Evolutionary conservation across 2,329 filamentous ascomycete species (phyloP).

Genomic region (Neoscytalidium dimidiatum): DNA sequence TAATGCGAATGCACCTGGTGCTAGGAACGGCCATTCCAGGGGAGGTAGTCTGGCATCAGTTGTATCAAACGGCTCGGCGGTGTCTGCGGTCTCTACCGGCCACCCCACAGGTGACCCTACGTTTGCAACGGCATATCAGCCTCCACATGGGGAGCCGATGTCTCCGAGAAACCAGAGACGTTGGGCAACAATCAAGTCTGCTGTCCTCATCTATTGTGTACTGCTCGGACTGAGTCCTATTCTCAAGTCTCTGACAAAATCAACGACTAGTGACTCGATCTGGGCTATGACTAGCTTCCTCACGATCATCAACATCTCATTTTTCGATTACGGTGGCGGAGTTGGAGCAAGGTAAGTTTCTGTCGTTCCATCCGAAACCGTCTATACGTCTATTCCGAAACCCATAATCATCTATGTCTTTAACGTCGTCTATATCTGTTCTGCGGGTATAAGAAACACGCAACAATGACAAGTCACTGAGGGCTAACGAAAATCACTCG

Average conservation of each 20-base stretch:
- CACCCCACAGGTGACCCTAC: constrained; percentile 38
- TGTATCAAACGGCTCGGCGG: constrained; percentile 45
- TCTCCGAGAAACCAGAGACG: constrained; percentile 62
- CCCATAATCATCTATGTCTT: constrained; percentile 18
- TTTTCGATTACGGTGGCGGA: constrained; percentile 89
- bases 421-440: constrained; percentile 6
- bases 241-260: constrained; percentile 91
- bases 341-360: constrained; percentile 52
- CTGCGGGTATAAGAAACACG: constrained; percentile 6
- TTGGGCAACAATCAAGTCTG: constrained; percentile 85
- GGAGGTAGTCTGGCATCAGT: constrained; percentile 60
- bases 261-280: constrained; percentile 90
- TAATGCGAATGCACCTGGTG: constrained; percentile 12
- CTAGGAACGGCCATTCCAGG: constrained; percentile 45
- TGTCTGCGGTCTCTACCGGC: constrained; percentile 30
- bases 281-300: constrained; percentile 97
- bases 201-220: constrained; percentile 88
- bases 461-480: constrained; percentile 18
- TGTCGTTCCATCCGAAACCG: neutral
- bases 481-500: constrained; percentile 21
- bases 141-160: constrained; percentile 42
- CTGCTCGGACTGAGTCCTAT: constrained; percentile 91
- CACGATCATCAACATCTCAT: constrained; percentile 93
- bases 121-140: constrained; percentile 42
- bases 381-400: constrained; percentile 9